A percentile compares a stretch with the other conserved stretches of the same genome.
Evolutionary conservation across 768 basidiomycete species (phyloP).

Genomic region (Pleurotus pulmonarius): DNA sequence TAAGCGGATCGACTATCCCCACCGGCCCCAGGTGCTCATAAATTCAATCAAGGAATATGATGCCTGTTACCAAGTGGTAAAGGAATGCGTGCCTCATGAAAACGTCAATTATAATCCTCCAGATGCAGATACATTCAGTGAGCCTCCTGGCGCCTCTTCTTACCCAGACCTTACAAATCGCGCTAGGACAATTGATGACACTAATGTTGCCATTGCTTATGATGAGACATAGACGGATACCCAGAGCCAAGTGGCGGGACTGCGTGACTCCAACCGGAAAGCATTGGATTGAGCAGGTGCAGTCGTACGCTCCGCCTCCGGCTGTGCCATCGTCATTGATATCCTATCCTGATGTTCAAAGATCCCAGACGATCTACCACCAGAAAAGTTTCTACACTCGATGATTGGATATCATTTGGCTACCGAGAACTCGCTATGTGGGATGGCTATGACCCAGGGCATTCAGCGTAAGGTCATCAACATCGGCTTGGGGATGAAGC

Average conservation of each 20-base stretch:
- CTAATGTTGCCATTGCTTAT: constrained; percentile 77
- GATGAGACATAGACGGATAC: constrained; percentile 83
- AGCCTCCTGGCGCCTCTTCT: constrained; percentile 18
- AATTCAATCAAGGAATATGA: constrained; percentile 61
- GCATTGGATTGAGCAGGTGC: constrained; percentile 80
- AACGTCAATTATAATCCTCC: constrained; percentile 50
- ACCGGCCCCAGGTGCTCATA: constrained; percentile 8
- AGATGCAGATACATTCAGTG: constrained; percentile 66
- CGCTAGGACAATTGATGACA: constrained; percentile 63
- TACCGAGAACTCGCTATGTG: constrained; percentile 64
- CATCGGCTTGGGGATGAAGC: constrained; percentile 78
- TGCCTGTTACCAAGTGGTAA: constrained; percentile 56
- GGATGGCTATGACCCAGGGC: constrained; percentile 87
- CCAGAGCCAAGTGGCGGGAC: constrained; percentile 71
- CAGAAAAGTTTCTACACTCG: constrained; percentile 62
- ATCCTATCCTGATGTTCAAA: constrained; percentile 15
- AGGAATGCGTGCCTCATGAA: constrained; percentile 56
- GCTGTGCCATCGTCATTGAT: too few species aligned
- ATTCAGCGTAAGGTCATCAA: constrained; percentile 71
- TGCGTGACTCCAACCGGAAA: constrained; percentile 58
- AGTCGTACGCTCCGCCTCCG: constrained; percentile 1
- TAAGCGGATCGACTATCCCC: constrained; percentile 23
- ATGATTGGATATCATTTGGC: constrained; percentile 81
- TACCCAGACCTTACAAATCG: background rate
- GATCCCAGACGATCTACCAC: constrained; percentile 57